Evolutionary conservation across 805 yeast species (phyloP), one percentile per base, ranked within the genome.

Genomic region (Lipomyces sp.): DNA sequence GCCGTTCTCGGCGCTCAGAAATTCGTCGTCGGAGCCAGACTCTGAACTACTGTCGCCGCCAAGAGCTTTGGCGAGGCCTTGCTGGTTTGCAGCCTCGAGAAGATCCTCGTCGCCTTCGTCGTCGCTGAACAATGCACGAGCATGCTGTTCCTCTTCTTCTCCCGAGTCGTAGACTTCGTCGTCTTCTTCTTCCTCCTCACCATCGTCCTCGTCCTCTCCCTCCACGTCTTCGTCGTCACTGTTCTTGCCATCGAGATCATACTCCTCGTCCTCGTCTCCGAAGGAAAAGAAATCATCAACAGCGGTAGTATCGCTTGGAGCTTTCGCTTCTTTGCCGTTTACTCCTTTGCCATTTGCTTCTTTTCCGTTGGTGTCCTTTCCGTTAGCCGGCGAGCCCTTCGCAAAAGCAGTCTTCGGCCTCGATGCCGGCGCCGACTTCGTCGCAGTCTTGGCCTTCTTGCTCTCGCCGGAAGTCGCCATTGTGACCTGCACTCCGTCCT

Each of bases 51-150:
- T 7, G 10, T 26, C 29, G 29, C 29, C 29, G 29, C 10, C 29
- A 26, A 63, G 40, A 37, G 62, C 59, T 23, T 49, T 55, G 35
- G 48, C 39, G 4, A 64, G 64, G 6, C 64, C 61, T 32, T 47
- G 46, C 31, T 49, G 57, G 48, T 63, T 63, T 43, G 62, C 35
- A 18, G 46, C 40, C 37, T 64, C 65, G 19, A 69, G 63, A 57
- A 64, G 6, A 13, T 84, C 88, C 64, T 84, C 82, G 47, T 75
- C 78, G 10, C 39, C 40, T 33, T 75, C 81, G 53, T 76, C 80
- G 63, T 86, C 95, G 18, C 93, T 84, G 61, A 86, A 87, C 81
- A 84, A 81, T 41, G 91, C 90, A 60, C 74, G 79, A 21, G 43
- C 54, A 14, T 51, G 49, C 16, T 55, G 64, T 39, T 31, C 43